phyloP scores from a whole-genome alignment of 225 moss, liverwort and hornwort species.

The Pleurozium schreberi region DNA sequence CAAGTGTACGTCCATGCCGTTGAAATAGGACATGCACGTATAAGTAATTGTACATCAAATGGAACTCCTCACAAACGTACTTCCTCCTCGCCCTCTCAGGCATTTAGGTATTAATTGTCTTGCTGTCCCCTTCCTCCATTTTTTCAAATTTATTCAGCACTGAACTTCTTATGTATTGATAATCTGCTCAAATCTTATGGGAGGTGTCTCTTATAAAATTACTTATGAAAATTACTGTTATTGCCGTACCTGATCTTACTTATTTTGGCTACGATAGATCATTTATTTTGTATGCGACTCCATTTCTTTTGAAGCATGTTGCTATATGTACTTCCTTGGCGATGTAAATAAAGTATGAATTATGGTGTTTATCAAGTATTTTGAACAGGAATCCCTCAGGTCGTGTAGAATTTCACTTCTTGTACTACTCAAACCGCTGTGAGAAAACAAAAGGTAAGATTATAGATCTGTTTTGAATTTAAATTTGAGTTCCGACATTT shows the following conservation, averaged over 20 bases:
- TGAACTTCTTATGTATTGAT: background rate
- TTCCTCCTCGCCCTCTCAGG: conserved; percentile 47
- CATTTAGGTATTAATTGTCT: conserved; percentile 49
- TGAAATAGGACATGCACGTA: conserved; percentile 40
- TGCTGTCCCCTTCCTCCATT: conserved; percentile 29
- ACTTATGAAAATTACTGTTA: background rate
- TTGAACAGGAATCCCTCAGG: conserved; percentile 42
- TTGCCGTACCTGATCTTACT: background rate
- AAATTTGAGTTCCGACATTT: background rate
- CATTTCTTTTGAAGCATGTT: background rate
- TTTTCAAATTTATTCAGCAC: conserved; percentile 11
- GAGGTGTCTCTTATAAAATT: background rate
- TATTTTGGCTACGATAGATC: background rate
- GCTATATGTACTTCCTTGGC: background rate
- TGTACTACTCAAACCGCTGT: conserved; percentile 57
- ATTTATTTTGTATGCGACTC: background rate
- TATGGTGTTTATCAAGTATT: background rate
- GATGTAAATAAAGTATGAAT: background rate
- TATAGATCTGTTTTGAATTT: background rate
- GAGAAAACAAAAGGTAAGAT: conserved; percentile 77
- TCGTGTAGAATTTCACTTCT: conserved; percentile 77
- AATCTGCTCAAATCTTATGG: background rate
- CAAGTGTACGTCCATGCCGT: conserved; percentile 47
- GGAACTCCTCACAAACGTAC: conserved; percentile 58
- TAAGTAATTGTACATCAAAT: conserved; percentile 40